These are phyloP conservation scores for Russula lepida DNA, from an alignment of 768 basidiomycete species.

Conservation along the genomic window DNA sequence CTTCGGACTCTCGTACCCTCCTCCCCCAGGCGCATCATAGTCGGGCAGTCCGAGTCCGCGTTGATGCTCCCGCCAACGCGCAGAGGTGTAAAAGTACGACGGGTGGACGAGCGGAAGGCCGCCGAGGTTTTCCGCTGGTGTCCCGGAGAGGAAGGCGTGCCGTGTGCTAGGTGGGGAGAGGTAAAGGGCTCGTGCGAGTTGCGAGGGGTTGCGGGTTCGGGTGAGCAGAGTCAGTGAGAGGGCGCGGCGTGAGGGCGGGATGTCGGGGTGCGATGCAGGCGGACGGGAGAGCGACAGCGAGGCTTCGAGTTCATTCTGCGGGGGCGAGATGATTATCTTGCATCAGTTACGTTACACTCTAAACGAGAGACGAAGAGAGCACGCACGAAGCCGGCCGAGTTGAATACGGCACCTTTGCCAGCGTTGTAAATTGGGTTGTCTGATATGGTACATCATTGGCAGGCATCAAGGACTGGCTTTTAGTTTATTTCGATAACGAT, in stretches of 20 bases:
- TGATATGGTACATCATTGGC: constrained; percentile 23
- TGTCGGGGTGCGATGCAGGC: constrained; percentile 52
- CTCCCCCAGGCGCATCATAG: constrained; percentile 40
- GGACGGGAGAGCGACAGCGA: constrained; percentile 78
- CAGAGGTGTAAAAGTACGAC: constrained; percentile 70
- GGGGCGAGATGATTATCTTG: not conserved
- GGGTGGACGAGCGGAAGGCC: constrained; percentile 53
- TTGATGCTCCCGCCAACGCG: constrained; percentile 71
- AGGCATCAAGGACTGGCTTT: not conserved
- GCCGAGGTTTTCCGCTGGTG: constrained; percentile 53
- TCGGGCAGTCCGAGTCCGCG: constrained; percentile 67
- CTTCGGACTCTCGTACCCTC: constrained; percentile 21
- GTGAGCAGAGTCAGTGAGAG: constrained; percentile 58
- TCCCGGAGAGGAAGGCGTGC: constrained; percentile 65
- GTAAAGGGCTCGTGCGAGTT: constrained; percentile 62
- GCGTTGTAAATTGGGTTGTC: constrained; percentile 74
- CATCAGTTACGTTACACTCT: not conserved
- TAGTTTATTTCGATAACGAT: not conserved
- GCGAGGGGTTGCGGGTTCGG: constrained; percentile 61
- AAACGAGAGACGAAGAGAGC: not conserved
- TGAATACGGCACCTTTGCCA: constrained; percentile 79
- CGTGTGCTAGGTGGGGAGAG: constrained; percentile 53
- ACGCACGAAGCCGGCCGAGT: constrained; percentile 63
- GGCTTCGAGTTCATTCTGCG: constrained; percentile 72
- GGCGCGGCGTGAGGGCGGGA: constrained; percentile 54